Evolutionary conservation across 2,329 filamentous ascomycete species (phyloP).

Genomic region (Neopestalotiopsis sp.): DNA sequence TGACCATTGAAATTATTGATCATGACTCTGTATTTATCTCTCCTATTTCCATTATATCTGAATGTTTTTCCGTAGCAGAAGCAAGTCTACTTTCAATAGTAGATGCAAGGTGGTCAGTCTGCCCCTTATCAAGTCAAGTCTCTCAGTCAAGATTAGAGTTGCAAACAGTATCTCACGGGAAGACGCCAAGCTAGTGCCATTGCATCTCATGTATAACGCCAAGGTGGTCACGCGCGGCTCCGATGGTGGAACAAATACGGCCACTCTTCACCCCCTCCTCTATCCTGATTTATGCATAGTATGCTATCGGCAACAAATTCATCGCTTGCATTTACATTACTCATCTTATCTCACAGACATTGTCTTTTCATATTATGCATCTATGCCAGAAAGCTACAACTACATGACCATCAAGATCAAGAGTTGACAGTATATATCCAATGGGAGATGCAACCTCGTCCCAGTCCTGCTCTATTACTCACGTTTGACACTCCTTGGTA

Average conservation of each 20-base stretch:
- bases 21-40: no score
- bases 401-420: neutral
- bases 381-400: neutral
- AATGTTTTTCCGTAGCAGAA: no score
- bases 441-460: neutral
- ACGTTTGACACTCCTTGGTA: neutral
- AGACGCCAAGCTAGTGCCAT: neutral
- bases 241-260: neutral
- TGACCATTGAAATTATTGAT: no score
- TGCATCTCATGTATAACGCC: neutral
- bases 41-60: no score
- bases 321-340: neutral
- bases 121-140: neutral
- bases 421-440: no score
- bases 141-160: neutral
- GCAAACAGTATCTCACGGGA: neutral
- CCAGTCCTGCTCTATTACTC: neutral
- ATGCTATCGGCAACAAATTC: neutral
- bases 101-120: no score
- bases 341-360: neutral
- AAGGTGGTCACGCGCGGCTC: conserved; percentile 4
- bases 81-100: no score
- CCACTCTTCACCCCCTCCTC: neutral
- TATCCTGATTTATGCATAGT: neutral
- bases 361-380: neutral